Evolutionary conservation across 805 yeast species (phyloP).

Genomic region (Zygosaccharomyces rouxii): DNA sequence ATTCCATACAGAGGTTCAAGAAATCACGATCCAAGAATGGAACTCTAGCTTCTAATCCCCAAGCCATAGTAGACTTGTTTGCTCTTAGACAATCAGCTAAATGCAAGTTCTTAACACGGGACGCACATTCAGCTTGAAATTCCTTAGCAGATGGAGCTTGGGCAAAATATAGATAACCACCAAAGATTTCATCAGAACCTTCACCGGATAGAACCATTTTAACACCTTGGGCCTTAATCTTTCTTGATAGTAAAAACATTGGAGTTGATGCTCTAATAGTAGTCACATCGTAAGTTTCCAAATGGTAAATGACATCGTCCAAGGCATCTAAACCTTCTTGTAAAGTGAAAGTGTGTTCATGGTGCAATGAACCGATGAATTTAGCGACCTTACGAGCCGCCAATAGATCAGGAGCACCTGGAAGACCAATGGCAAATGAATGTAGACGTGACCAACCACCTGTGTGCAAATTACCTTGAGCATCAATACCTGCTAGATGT

Average conservation of each 20-base stretch:
- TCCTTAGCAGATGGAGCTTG: slow-evolving; percentile 90
- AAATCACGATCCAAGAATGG: slow-evolving; percentile 96
- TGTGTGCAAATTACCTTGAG: slow-evolving; percentile 72
- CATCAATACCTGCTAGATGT: slow-evolving; percentile 89
- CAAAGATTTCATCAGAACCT: slow-evolving; percentile 98
- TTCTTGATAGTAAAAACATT: slow-evolving; percentile 92
- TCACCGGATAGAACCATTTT: slow-evolving; percentile 99
- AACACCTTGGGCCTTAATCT: slow-evolving; percentile 98
- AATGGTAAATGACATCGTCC: slow-evolving; percentile 88
- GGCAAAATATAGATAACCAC: slow-evolving; percentile 97
- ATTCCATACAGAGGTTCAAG: slow-evolving; percentile 88
- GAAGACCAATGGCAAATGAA: slow-evolving; percentile 95
- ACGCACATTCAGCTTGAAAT: slow-evolving; percentile 93
- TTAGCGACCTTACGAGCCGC: slow-evolving; percentile 98
- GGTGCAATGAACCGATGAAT: slow-evolving; percentile 93
- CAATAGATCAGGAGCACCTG: slow-evolving; percentile 94
- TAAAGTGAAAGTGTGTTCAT: slow-evolving; percentile 93
- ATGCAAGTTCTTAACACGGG: slow-evolving; percentile 96
- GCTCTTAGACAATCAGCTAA: slow-evolving; percentile 97
- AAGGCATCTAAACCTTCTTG: slow-evolving; percentile 96
- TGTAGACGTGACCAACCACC: slow-evolving; percentile 80
- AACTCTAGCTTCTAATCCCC: slow-evolving; percentile 99
- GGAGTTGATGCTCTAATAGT: slow-evolving; percentile 99
- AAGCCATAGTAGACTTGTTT: slow-evolving; percentile 98
- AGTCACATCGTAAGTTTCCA: slow-evolving; percentile 97